phyloP scores from a whole-genome alignment of 2,329 filamentous ascomycete species.

The Trichoderma endophyticum region DNA sequence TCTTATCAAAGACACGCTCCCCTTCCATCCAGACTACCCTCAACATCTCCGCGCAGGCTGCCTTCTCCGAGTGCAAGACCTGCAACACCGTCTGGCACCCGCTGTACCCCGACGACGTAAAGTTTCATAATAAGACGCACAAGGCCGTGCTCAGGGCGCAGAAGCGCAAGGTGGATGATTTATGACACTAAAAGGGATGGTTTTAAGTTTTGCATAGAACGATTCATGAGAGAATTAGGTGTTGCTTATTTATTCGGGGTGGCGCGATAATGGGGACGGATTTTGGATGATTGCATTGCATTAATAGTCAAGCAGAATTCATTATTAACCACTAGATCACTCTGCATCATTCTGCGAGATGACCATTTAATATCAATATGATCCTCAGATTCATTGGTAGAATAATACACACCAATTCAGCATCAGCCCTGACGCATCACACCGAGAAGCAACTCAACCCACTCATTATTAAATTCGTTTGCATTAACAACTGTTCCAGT shows the following conservation, averaged over 20 bases:
- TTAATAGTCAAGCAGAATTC: no score
- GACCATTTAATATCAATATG: not conserved
- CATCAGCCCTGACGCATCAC: not conserved
- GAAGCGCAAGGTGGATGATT: constrained; percentile 25
- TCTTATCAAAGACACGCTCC: not conserved
- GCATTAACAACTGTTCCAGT: not conserved
- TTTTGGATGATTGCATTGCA: not conserved
- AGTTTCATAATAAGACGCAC: constrained; percentile 41
- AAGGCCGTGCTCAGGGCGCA: constrained; percentile 31
- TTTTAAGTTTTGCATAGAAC: not conserved
- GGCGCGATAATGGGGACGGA: not conserved
- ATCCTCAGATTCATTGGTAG: not conserved
- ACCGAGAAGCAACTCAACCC: not conserved
- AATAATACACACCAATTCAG: not conserved
- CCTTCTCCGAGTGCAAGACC: constrained; percentile 43
- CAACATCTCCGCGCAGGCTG: constrained; percentile 41
- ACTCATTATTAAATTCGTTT: not conserved
- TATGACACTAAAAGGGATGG: not conserved
- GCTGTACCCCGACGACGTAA: constrained; percentile 42
- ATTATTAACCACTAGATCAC: not conserved
- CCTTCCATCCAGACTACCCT: constrained; percentile 41
- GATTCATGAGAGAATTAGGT: not conserved
- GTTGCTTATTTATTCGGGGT: not conserved
- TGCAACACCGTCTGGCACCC: constrained; percentile 46
- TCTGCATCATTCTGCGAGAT: no score